A percentile compares a stretch with the other conserved stretches of the same genome.
phyloP scores from a whole-genome alignment of 2,329 filamentous ascomycete genomes.

The Colletotrichum costaricense region DNA sequence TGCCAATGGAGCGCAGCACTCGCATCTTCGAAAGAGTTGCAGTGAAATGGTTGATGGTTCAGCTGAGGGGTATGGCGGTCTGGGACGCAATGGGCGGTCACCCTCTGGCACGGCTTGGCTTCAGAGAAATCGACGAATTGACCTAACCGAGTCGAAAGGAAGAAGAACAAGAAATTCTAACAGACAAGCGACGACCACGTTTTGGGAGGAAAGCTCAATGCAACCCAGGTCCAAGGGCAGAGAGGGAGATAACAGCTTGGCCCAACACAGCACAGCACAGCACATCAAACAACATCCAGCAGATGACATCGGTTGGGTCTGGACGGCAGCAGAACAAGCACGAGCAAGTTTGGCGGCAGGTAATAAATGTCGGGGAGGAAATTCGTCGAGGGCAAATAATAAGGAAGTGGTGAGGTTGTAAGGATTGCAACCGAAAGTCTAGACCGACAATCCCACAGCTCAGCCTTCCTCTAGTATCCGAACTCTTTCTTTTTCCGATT shows the following conservation, averaged over 20 bases:
- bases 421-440: background rate
- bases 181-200: conserved; percentile 8
- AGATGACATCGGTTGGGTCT: background rate
- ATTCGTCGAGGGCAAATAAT: background rate
- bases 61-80: conserved; percentile 34
- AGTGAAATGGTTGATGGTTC: conserved; percentile 13
- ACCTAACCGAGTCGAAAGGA: conserved; percentile 4
- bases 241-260: conserved; percentile 6
- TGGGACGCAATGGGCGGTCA: conserved; percentile 17
- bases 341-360: background rate
- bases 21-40: conserved; percentile 6
- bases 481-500: background rate
- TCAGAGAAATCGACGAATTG: conserved; percentile 9
- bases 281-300: background rate
- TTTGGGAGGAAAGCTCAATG: background rate
- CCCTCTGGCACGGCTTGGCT: conserved; percentile 10
- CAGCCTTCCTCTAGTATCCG: background rate
- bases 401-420: background rate
- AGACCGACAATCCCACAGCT: background rate
- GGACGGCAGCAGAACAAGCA: background rate
- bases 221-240: background rate
- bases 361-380: background rate
- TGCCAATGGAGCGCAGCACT: conserved; percentile 16
- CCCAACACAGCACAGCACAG: background rate
- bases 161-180: background rate